Evolutionary conservation across 1,284 basidiomycete genomes (phyloP).

Genomic region (Mrakiaceae sp.): DNA sequence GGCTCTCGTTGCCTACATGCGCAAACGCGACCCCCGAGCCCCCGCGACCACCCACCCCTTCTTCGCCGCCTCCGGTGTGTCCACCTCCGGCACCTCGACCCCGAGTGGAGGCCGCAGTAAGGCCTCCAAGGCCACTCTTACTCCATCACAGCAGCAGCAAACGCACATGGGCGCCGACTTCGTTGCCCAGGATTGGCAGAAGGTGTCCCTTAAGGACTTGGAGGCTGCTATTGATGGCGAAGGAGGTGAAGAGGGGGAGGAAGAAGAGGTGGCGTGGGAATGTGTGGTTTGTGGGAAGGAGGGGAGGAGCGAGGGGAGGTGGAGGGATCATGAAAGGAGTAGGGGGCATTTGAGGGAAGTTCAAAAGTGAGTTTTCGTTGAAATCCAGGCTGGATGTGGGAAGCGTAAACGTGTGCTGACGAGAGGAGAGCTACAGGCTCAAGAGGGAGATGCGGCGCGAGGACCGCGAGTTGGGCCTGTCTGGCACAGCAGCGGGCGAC

Average conservation of each 20-base stretch:
- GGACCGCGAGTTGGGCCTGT: conserved; percentile 51
- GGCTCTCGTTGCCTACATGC: conserved; percentile 74
- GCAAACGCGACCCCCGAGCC: conserved; percentile 87
- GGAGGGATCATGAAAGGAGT: conserved; percentile 92
- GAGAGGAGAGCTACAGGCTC: conserved; percentile 32
- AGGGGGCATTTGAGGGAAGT: conserved; percentile 89
- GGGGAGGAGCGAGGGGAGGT: conserved; percentile 85
- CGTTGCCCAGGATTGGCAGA: conserved; percentile 66
- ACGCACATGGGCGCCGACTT: conserved; percentile 19
- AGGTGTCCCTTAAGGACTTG: conserved; percentile 37
- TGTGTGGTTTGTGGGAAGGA: conserved; percentile 91
- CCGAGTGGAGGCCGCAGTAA: conserved; percentile 23
- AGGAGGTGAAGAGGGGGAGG: conserved; percentile 18
- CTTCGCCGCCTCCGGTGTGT: conserved; percentile 17
- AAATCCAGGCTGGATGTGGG: background rate
- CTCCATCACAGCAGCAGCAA: conserved; percentile 18
- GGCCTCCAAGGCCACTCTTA: conserved; percentile 17
- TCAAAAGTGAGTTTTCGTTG: background rate
- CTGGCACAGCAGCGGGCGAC: conserved; percentile 16
- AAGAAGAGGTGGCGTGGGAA: conserved; percentile 53
- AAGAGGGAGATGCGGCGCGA: conserved; percentile 65
- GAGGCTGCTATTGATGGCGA: conserved; percentile 17
- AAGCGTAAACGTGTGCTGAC: background rate
- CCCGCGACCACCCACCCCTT: conserved; percentile 47
- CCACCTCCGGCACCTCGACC: conserved; percentile 15